Evolutionary conservation across 768 basidiomycete genomes (phyloP).

Genomic region (Naganishia vaughanmartiniae): DNA sequence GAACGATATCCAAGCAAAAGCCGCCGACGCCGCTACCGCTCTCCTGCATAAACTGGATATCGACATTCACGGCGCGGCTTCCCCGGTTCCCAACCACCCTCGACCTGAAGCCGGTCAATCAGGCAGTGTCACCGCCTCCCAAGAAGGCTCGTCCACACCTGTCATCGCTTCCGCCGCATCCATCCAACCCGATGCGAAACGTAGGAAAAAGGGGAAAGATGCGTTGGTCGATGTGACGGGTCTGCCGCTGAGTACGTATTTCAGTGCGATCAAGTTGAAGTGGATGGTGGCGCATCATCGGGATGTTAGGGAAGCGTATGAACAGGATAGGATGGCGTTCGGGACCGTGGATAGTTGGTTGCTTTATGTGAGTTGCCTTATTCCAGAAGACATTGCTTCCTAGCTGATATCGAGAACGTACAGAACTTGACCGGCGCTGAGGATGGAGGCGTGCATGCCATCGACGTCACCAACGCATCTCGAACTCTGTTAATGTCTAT

Average conservation of each 20-base stretch:
- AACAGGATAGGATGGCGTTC: constrained; percentile 75
- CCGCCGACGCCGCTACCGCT: background rate
- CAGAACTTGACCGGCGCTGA: constrained; percentile 82
- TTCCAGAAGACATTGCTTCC: no score
- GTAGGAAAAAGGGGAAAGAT: constrained; percentile 44
- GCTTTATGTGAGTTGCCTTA: constrained; percentile 63
- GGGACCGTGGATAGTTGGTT: constrained; percentile 98
- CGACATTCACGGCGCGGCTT: constrained; percentile 1
- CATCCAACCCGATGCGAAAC: constrained; percentile 31
- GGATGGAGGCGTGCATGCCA: constrained; percentile 69
- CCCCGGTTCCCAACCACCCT: constrained; percentile 1
- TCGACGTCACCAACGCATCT: constrained; percentile 93
- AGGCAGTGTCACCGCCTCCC: constrained; percentile 5
- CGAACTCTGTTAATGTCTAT: constrained; percentile 89
- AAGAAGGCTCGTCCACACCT: constrained; percentile 16
- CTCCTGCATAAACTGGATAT: constrained; percentile 13
- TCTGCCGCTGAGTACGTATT: constrained; percentile 93
- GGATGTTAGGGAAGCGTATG: constrained; percentile 73
- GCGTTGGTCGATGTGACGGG: constrained; percentile 61
- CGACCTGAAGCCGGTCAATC: constrained; percentile 14
- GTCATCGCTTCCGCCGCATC: constrained; percentile 12
- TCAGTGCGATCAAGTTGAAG: constrained; percentile 90
- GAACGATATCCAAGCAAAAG: constrained; percentile 18
- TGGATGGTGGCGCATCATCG: constrained; percentile 92
- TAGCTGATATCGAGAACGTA: background rate